phyloP scores from a whole-genome alignment of 2,329 filamentous ascomycete species.

The Sclerotiophoma versabilis region DNA sequence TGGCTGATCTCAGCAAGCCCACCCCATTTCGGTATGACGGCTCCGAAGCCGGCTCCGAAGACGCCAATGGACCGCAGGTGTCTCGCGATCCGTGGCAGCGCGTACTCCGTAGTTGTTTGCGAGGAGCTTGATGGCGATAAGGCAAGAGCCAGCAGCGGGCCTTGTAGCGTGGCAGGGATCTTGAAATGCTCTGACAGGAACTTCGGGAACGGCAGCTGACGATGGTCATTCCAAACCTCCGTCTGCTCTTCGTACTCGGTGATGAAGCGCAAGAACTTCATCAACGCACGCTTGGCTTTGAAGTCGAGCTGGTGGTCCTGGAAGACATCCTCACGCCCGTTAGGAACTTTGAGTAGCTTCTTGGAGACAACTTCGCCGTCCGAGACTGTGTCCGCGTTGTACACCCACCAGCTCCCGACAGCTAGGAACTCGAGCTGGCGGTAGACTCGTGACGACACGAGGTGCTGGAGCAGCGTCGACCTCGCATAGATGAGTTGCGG shows the following conservation, averaged over 20 bases:
- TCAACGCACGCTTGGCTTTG: constrained; percentile 82
- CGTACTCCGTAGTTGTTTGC: constrained; percentile 68
- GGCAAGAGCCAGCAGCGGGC: constrained; percentile 73
- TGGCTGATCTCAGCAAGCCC: constrained; percentile 88
- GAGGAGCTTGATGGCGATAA: constrained; percentile 68
- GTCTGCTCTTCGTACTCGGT: constrained; percentile 70
- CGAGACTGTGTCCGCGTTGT: constrained; percentile 47
- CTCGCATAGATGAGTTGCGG: constrained; percentile 87
- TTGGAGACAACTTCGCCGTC: constrained; percentile 10
- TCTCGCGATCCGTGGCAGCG: constrained; percentile 74
- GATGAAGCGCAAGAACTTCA: constrained; percentile 94
- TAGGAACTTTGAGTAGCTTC: constrained; percentile 75
- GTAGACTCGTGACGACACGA: constrained; percentile 90
- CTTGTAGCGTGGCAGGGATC: constrained; percentile 69
- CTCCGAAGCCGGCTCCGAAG: constrained; percentile 88
- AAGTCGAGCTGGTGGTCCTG: constrained; percentile 76
- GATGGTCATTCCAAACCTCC: constrained; percentile 66
- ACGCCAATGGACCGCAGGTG: constrained; percentile 87
- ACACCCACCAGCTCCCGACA: constrained; percentile 91
- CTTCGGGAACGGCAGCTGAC: constrained; percentile 61
- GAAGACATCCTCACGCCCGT: constrained; percentile 91
- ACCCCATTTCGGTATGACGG: constrained; percentile 92
- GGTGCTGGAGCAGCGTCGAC: constrained; percentile 75
- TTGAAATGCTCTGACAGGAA: constrained; percentile 65
- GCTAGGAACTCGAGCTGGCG: constrained; percentile 92